Base-by-base conservation (phyloP, 352 stramenopile genomes). In the Globisporangium ultimum region DNA sequence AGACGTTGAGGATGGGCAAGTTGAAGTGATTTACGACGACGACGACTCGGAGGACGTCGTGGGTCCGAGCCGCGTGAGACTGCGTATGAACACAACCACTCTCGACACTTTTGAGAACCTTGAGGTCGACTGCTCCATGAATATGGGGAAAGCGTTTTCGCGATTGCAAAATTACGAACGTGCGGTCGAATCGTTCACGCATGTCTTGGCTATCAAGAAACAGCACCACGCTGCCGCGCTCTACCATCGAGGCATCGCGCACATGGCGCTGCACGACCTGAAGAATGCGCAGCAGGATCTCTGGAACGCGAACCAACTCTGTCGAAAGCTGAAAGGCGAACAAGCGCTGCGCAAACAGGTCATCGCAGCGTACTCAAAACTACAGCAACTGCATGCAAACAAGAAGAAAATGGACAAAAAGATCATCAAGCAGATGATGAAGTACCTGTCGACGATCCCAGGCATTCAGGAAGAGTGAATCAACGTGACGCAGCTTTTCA, bases 381-480 rank as follows among this genome's bases (percentile, higher is more conserved):
- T 94, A 46, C 79, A 92, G 62, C 60, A 74, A 38, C 67, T 93
- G 53, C 74, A 89, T 55, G 67, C 72, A 5, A 87, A 78, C 62
- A 91, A 89, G 56, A 94, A 94, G 66, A 84, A 80, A 43, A 56
- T 87, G 42, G 83, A 94, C 69, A 90, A 89, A 66, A 88, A 81
- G 54, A 59, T 91, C 45, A 76, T 93, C 60, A 94, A 94, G 63
- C 75, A 93, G 58, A 89, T 94, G 79, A 67, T 94, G 24, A 72
- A 69, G 40, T 94, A 94, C 61, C 60, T 94, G 41, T 78, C 84
- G 24, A 87, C 77, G 15, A 80, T 94, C 17, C 78, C 76, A 36
- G 76, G 65, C 9, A 53, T 91, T 17, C 75, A 89, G 63, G 64
- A 83, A 58, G 56, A 67, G 28, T 36, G 28, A 36, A 36, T 10